These are phyloP conservation scores for Rhizopogon parksii DNA, from an alignment of 1,284 basidiomycete species.

Conservation along the genomic window DNA sequence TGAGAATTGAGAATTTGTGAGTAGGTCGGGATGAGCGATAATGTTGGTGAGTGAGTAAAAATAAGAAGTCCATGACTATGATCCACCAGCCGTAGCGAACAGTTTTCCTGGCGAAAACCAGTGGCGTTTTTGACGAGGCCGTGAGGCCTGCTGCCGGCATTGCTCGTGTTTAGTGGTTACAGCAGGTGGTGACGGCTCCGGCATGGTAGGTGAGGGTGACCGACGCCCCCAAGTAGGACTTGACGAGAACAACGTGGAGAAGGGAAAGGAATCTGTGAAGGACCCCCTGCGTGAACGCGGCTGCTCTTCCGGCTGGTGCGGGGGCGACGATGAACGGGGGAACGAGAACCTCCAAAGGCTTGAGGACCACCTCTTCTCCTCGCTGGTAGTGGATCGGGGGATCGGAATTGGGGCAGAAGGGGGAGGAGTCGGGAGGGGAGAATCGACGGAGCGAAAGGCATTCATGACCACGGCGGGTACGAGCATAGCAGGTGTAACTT, in stretches of 20 bases:
- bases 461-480: slow-evolving; percentile 26
- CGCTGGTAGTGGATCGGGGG: slow-evolving; percentile 24
- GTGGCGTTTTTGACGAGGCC: slow-evolving; percentile 44
- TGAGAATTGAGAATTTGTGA: slow-evolving; percentile 13
- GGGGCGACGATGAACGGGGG: slow-evolving; percentile 30
- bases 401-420: slow-evolving; percentile 31
- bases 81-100: slow-evolving; percentile 39
- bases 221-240: slow-evolving; percentile 29
- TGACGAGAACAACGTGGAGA: slow-evolving; percentile 29
- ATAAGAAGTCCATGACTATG: slow-evolving; percentile 20
- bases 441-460: slow-evolving; percentile 12
- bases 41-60: slow-evolving; percentile 13
- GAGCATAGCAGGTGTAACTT: slow-evolving; percentile 19
- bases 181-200: slow-evolving; percentile 15
- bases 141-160: slow-evolving; percentile 33
- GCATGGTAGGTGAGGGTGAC: slow-evolving; percentile 25
- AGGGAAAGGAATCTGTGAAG: slow-evolving; percentile 41
- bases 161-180: slow-evolving; percentile 21
- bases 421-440: slow-evolving; percentile 19
- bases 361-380: slow-evolving; percentile 32
- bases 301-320: slow-evolving; percentile 25
- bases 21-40: slow-evolving; percentile 11
- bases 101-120: slow-evolving; percentile 55
- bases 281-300: slow-evolving; percentile 25
- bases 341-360: slow-evolving; percentile 39